These are phyloP conservation scores for Aegilops speltoides DNA, from an alignment of 176 grass and related monocot genomes.

Conservation along the genomic window DNA sequence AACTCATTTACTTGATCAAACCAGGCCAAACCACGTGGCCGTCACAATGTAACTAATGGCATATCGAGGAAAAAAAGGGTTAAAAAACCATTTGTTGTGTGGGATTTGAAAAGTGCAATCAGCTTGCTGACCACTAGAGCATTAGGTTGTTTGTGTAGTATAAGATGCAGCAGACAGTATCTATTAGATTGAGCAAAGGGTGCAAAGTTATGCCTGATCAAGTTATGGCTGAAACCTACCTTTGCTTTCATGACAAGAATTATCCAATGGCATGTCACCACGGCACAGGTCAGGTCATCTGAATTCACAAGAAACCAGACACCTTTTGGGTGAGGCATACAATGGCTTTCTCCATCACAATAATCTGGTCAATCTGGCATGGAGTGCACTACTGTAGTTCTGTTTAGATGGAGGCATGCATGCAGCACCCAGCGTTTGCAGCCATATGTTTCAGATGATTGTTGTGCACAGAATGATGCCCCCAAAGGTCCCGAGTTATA, in stretches of 20 bases:
- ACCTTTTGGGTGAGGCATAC: neutral
- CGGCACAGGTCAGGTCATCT: neutral
- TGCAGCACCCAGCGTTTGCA: neutral
- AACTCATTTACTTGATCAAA: too few species aligned
- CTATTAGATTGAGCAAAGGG: too few species aligned
- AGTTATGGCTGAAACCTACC: slow-evolving; percentile 30
- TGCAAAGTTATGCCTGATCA: too few species aligned
- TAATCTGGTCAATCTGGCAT: slow-evolving; percentile 27
- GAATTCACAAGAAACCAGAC: slow-evolving; percentile 24
- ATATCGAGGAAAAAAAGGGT: too few species aligned
- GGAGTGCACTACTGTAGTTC: neutral
- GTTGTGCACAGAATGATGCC: neutral
- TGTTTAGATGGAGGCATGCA: slow-evolving; percentile 11
- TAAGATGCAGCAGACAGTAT: too few species aligned
- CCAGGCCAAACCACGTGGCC: too few species aligned
- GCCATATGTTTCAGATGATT: slow-evolving; percentile 6
- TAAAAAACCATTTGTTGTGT: too few species aligned
- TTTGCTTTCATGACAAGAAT: neutral
- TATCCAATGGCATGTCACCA: slow-evolving; percentile 10
- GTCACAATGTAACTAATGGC: too few species aligned
- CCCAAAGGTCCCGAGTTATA: slow-evolving; percentile 8
- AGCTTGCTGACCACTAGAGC: too few species aligned
- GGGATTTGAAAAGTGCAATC: too few species aligned
- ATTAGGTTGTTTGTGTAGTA: too few species aligned
- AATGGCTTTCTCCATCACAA: neutral